These are phyloP conservation scores for Grifola frondosa DNA, from an alignment of 1,284 basidiomycete genomes.

Conservation along the genomic window DNA sequence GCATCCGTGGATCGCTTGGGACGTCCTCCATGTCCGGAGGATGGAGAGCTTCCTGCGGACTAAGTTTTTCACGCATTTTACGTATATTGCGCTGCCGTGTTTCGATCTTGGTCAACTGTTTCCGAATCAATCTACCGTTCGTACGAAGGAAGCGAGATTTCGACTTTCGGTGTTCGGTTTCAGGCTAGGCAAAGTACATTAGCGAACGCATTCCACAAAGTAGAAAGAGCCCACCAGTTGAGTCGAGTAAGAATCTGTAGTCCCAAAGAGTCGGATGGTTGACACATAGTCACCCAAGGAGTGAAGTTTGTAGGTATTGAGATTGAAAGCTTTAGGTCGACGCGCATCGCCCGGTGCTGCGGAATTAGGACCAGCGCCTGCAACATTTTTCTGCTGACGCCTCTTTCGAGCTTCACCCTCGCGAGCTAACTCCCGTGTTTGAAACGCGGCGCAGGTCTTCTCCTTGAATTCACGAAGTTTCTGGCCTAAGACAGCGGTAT, in stretches of 20 bases:
- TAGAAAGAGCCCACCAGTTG: too few species aligned
- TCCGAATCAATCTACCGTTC: background rate
- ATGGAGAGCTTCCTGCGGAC: background rate
- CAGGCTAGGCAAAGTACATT: too few species aligned
- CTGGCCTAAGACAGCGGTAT: constrained; percentile 18
- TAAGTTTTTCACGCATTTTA: background rate
- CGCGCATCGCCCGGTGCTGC: too few species aligned
- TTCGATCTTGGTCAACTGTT: too few species aligned
- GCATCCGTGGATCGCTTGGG: background rate
- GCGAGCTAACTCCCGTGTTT: constrained; percentile 17
- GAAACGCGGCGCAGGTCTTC: constrained; percentile 14
- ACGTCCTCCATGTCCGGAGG: background rate
- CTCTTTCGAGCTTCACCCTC: constrained; percentile 14
- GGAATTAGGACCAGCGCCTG: too few species aligned
- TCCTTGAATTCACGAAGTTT: constrained; percentile 15
- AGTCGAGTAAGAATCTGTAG: constrained; percentile 22
- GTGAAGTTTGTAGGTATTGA: constrained; percentile 26
- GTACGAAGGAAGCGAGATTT: background rate
- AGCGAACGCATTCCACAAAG: too few species aligned
- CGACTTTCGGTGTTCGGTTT: background rate
- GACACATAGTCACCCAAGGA: constrained; percentile 21
- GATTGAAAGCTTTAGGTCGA: constrained; percentile 13
- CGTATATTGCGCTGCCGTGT: too few species aligned
- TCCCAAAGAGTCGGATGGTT: constrained; percentile 17
- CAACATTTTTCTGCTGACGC: constrained; percentile 4